Evolutionary conservation across 1,139 yeast species (phyloP).

Genomic region (Geotrichum bryndzae): DNA sequence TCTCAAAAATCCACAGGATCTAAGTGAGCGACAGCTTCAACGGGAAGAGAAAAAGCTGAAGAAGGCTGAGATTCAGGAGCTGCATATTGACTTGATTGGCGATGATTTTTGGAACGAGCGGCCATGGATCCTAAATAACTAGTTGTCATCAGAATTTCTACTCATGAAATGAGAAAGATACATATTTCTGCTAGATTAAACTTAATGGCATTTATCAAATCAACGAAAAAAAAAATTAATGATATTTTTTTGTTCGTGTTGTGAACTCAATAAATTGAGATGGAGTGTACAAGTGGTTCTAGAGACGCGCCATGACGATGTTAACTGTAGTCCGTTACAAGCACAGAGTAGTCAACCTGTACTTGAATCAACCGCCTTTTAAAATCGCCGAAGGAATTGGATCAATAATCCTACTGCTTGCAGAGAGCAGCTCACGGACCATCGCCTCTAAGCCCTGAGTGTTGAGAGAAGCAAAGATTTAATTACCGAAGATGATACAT

Average conservation of each 20-base stretch:
- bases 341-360: not conserved
- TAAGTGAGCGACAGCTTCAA: conserved; percentile 47
- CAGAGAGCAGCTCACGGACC: no score
- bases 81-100: conserved; percentile 39
- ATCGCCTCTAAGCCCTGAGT: no score
- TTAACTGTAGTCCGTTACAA: not conserved
- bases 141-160: not conserved
- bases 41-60: conserved; percentile 44
- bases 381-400: no score
- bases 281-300: not conserved
- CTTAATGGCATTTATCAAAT: not conserved
- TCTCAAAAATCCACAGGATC: conserved; percentile 12
- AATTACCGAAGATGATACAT: not conserved
- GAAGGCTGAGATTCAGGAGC: conserved; percentile 43
- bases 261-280: not conserved
- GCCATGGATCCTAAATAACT: conserved; percentile 17
- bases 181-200: not conserved
- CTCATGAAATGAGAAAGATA: not conserved
- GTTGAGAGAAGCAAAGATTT: no score
- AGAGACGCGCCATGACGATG: not conserved
- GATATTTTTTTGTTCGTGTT: not conserved
- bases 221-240: not conserved
- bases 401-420: no score
- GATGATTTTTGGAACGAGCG: conserved; percentile 30
- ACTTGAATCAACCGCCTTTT: not conserved